phyloP scores from a whole-genome alignment of 1,284 basidiomycete species.

The Austroboletus niveus region DNA sequence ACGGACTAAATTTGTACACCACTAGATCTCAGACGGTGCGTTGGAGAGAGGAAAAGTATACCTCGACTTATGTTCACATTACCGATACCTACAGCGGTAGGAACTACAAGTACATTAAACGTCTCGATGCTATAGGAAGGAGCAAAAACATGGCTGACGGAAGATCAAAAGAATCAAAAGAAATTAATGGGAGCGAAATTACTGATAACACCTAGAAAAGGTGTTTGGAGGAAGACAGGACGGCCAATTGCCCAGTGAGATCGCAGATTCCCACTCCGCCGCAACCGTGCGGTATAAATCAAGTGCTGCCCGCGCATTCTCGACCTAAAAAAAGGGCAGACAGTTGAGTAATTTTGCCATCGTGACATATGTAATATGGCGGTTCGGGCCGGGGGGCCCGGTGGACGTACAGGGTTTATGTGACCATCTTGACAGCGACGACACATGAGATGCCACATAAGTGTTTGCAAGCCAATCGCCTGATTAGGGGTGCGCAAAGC shows the following conservation, averaged over 20 bases:
- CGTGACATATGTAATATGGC: not conserved
- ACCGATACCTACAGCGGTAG: conserved; percentile 13
- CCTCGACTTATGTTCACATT: conserved; percentile 17
- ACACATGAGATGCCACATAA: conserved; percentile 78
- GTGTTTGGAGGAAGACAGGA: conserved; percentile 71
- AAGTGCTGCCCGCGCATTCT: conserved; percentile 72
- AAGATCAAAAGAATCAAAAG: conserved; percentile 18
- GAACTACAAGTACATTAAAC: conserved; percentile 24
- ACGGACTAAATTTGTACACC: no score
- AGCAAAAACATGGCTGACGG: not conserved
- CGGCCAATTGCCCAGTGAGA: conserved; percentile 67
- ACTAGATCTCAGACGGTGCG: not conserved
- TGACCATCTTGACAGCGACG: conserved; percentile 69
- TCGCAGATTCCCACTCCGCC: conserved; percentile 62
- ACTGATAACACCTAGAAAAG: conserved; percentile 76
- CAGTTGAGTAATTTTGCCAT: conserved; percentile 12
- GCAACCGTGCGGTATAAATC: conserved; percentile 73
- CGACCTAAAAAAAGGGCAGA: conserved; percentile 47
- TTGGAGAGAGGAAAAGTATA: not conserved
- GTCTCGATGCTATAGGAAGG: conserved; percentile 10
- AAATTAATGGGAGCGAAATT: conserved; percentile 8
- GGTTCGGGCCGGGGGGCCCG: not conserved
- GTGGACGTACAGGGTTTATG: conserved; percentile 60
- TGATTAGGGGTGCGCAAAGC: conserved; percentile 63
- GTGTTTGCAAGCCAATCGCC: conserved; percentile 67